Conservation (phyloP, 2,329 filamentous ascomycete genomes). For the Chaetoscypha palmicola region DNA sequence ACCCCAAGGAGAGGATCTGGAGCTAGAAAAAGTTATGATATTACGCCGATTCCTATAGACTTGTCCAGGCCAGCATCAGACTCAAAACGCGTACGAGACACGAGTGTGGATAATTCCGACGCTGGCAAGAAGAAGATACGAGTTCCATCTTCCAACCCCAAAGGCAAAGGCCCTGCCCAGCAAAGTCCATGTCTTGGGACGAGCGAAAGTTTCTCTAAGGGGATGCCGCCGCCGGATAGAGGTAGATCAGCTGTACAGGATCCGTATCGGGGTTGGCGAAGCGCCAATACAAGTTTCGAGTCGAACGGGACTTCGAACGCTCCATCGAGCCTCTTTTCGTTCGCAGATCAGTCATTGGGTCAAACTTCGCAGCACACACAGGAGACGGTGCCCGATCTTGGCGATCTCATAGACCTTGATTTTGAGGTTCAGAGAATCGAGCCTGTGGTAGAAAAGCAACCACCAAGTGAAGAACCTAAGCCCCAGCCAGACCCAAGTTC, state of each 20-base stretch:
- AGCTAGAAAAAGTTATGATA: too few species aligned
- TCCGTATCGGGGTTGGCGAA: slow-evolving; percentile 1
- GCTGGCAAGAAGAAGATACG: too few species aligned
- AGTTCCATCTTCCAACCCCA: too few species aligned
- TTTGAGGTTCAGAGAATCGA: not conserved
- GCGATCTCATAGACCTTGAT: not conserved
- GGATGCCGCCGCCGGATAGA: slow-evolving; percentile 4
- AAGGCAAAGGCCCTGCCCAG: too few species aligned
- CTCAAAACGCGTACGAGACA: not conserved
- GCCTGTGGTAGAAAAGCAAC: not conserved
- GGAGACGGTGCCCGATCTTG: slow-evolving; percentile 10
- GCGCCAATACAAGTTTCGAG: slow-evolving; percentile 17
- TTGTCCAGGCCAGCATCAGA: too few species aligned
- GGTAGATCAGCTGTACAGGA: not conserved
- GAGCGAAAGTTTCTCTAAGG: not conserved
- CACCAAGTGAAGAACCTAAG: not conserved
- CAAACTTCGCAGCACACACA: slow-evolving; percentile 9
- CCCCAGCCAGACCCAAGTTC: slow-evolving; percentile 11
- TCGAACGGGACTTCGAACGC: slow-evolving; percentile 6
- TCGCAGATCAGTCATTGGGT: not conserved
- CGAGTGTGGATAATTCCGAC: too few species aligned
- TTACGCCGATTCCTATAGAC: too few species aligned
- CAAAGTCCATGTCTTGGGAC: not conserved
- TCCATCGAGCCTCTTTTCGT: slow-evolving; percentile 16
- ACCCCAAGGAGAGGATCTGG: too few species aligned